A percentile compares a stretch with the other conserved stretches of the same genome.
Conservation (phyloP, 257 asterid species). For the Primulina eburnea region DNA sequence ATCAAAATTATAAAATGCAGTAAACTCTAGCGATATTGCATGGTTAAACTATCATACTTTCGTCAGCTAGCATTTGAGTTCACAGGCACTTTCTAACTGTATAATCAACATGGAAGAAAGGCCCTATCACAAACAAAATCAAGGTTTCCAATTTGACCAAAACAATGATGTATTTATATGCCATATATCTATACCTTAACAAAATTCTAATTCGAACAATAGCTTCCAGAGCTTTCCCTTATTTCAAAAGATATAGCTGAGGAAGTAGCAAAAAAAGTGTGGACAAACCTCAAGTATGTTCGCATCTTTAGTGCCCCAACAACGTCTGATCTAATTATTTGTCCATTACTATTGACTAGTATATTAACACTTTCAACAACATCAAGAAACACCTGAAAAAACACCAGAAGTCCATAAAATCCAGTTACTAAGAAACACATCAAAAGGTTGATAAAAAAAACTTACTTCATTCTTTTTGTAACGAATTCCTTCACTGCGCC, state of each 20-base stretch:
- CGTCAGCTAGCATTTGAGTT: constrained; percentile 11
- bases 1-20: background rate
- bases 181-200: background rate
- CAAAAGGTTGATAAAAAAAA: constrained; percentile 17
- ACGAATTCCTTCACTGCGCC: constrained; percentile 99
- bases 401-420: constrained; percentile 25
- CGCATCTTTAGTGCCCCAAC: constrained; percentile 99
- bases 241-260: constrained; percentile 7
- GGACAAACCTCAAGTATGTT: constrained; percentile 83
- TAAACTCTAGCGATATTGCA: constrained; percentile 6
- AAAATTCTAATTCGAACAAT: background rate
- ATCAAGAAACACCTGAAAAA: constrained; percentile 90
- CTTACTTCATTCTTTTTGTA: constrained; percentile 95
- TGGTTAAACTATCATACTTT: background rate
- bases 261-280: constrained; percentile 16
- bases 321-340: constrained; percentile 93
- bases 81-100: background rate
- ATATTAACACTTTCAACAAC: constrained; percentile 99
- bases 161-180: background rate
- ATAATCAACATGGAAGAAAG: background rate
- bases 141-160: background rate
- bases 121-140: constrained; percentile 4
- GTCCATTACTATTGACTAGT: constrained; percentile 97
- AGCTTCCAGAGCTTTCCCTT: background rate
- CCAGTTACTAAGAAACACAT: constrained; percentile 19